A percentile compares a stretch with the other conserved stretches of the same genome.
phyloP scores from a whole-genome alignment of 148 eudicot species.

The Salicornia ramosissima region DNA sequence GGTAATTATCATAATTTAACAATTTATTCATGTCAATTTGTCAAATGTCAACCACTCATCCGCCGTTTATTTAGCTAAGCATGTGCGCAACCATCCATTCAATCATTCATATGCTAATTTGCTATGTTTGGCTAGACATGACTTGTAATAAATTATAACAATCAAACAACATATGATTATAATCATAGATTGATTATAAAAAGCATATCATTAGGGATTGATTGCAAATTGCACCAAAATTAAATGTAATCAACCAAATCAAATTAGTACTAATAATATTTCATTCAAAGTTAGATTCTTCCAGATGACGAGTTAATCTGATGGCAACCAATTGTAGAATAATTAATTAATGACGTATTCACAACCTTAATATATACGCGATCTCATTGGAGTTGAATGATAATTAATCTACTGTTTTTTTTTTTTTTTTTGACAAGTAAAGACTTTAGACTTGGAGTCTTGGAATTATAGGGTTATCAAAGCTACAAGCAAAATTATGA shows the following conservation, averaged over 20 bases:
- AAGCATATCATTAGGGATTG: neutral
- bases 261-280: neutral
- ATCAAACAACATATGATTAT: neutral
- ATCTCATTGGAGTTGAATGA: too few species aligned
- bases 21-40: too few species aligned
- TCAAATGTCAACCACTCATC: neutral
- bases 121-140: neutral
- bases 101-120: neutral
- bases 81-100: neutral
- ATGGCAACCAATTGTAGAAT: neutral
- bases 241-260: neutral
- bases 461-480: too few species aligned
- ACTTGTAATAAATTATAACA: neutral
- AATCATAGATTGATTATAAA: neutral
- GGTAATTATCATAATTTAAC: too few species aligned
- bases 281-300: neutral
- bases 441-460: too few species aligned
- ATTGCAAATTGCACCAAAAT: neutral
- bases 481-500: too few species aligned
- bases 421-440: too few species aligned
- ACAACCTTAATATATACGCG: too few species aligned
- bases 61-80: neutral
- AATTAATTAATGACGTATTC: too few species aligned
- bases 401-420: too few species aligned
- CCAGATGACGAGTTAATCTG: neutral